Conservation (phyloP, 2,329 filamentous ascomycete genomes). For the Emmonsiellopsis sp. region DNA sequence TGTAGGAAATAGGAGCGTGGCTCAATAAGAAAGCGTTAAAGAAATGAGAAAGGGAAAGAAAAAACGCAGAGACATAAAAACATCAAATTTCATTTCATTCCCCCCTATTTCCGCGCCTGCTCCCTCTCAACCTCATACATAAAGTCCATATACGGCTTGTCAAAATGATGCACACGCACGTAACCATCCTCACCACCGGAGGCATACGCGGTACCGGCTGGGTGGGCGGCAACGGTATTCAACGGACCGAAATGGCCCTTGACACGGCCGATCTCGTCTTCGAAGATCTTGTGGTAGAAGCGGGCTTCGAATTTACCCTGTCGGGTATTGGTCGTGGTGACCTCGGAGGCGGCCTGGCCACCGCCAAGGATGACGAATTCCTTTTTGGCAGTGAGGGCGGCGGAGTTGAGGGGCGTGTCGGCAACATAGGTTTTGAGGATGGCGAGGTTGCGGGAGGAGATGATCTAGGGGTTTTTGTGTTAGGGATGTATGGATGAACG, state of each 20-base stretch:
- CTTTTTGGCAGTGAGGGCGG: slow-evolving; percentile 88
- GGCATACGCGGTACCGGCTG: slow-evolving; percentile 84
- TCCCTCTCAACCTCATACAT: slow-evolving; percentile 97
- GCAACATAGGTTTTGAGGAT: slow-evolving; percentile 86
- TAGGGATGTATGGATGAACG: background rate
- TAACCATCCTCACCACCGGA: slow-evolving; percentile 97
- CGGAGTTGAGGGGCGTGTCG: slow-evolving; percentile 95
- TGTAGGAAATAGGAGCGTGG: too few relatives aligned
- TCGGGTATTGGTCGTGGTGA: slow-evolving; percentile 84
- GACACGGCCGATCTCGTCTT: slow-evolving; percentile 96
- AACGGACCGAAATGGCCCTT: slow-evolving; percentile 93
- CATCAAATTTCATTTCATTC: background rate
- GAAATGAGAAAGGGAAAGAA: background rate
- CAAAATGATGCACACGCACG: slow-evolving; percentile 95
- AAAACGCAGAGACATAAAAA: background rate
- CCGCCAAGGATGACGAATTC: slow-evolving; percentile 96
- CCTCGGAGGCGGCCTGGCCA: slow-evolving; percentile 97
- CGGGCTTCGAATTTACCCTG: slow-evolving; percentile 99
- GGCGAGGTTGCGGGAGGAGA: slow-evolving; percentile 76
- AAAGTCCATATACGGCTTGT: slow-evolving; percentile 98
- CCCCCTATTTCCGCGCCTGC: slow-evolving; percentile 36
- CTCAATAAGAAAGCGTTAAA: background rate
- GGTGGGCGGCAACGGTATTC: slow-evolving; percentile 92
- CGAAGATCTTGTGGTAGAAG: slow-evolving; percentile 99
- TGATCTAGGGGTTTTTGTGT: slow-evolving; percentile 45